Base-by-base conservation (phyloP, 345 rosid genomes). In the Melaleuca quinquenervia region DNA sequence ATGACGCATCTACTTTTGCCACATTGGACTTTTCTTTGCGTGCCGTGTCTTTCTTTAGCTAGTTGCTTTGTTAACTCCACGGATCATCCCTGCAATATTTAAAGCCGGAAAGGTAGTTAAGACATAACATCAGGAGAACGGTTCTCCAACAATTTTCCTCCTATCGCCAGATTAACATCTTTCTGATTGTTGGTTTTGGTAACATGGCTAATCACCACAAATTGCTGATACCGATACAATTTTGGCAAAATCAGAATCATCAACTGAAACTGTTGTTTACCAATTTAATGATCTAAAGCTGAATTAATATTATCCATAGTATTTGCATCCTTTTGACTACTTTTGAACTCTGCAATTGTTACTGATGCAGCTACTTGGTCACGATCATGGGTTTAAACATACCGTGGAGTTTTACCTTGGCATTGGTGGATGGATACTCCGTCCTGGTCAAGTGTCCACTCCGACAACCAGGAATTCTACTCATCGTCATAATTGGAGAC, bases 331-430 rank as follows among this genome's bases (percentile, higher is more conserved):
- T 22, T 21, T 55, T 83, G 24, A 16, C 2, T 84, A 27, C 26
- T 49, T 24, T 41, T 52, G 15, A 52, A 56, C 21, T 22, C 45
- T 50, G 52, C 52, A 26, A 26, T 84, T 74, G 18, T 55, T 26
- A 21, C 18, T 54, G 11, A 75, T 87, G 78, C 94, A 96, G 99
- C 93, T 96, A 88, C 91, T 89, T 95, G 92, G 99, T 93, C 51
- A 93, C 94, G 41, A 90, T 94, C 90, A 96, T 96, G 98, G 97
- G 98, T 64, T 90, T 95, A 90, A 91, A 93, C 11, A 94, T 96
- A 86, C 99, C 99, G 45, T 96, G 99, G 98, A 94, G 96, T 87
- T 85, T 93, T 86, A 92, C 97, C 52, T 85, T 96, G 88, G 98
- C 95, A 62, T 87, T 96, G 89, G 93, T 95, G 51, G 99, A 96